Base-by-base conservation (phyloP, 2,329 filamentous ascomycete species). In the Fusarium sororula region DNA sequence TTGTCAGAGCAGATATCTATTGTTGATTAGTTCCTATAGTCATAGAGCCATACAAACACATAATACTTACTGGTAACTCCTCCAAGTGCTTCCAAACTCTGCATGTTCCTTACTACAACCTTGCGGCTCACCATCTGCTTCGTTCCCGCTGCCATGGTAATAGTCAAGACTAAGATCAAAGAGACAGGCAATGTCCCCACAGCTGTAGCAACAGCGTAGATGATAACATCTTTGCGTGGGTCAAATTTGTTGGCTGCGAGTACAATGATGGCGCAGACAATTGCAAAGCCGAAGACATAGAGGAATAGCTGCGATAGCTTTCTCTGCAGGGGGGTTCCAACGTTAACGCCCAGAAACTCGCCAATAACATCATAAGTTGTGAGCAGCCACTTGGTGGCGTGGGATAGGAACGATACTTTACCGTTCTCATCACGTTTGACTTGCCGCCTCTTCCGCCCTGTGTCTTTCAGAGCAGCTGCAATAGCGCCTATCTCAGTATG, bases 241-340 rank as follows among this genome's bases (percentile, higher is more conserved):
- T 78, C 53, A 73, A 82, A 83, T 77, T 54, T 55, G 51, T 76
- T 76, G 26, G 74, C 74, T 14, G 57, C 65, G 7, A 78, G 24
- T 4, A 72, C 75, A 9, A 77, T 67, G 38, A 77, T 69, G 30
- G 75, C 75, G 35, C 75, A 77, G 17, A 77, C 56, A 5, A 77
- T 35, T 2, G 76, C 75, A 5, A 75, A 70, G 5, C 67, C 67
- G 12, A 78, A 77, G 8, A 93, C 86, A 7, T 90, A 82, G 26
- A 93, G 87, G 32, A 92, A 92, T 59, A 94, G 87, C 77, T 91
- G 90, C 72, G 89, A 90, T 44, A 94, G 83, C 77, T 91, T 92
- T 66, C 89, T 88, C 79, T 93, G 91, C 38, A 94, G 82, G 0
- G 92, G 92, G 7, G 92, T 93, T 18, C 92, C 91, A n/a, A 89